Conservation (phyloP, 2,329 filamentous ascomycete species). For the Colletotrichum lini region DNA sequence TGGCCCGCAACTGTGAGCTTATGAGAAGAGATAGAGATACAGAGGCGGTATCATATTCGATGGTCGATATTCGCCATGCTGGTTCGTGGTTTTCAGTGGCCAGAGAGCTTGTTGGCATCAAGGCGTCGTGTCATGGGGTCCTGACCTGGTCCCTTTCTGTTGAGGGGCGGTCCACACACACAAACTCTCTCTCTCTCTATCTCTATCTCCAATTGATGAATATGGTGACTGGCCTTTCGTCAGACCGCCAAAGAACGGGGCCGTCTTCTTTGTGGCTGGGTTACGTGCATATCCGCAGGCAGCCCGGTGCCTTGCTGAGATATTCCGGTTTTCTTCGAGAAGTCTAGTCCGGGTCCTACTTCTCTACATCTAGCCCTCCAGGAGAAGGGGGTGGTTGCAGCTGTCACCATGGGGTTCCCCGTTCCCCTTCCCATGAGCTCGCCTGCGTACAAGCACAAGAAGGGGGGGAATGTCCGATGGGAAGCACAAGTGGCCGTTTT, state of each 20-base stretch:
- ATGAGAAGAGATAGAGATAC: too few relatives aligned
- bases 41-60: neutral
- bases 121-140: neutral
- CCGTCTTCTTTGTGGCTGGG: constrained; percentile 48
- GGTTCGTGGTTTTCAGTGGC: neutral
- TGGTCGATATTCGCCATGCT: constrained; percentile 17
- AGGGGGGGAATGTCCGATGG: constrained; percentile 37
- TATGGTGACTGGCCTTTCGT: constrained; percentile 21
- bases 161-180: too few relatives aligned
- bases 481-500: constrained; percentile 32
- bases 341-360: constrained; percentile 46
- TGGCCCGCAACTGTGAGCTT: constrained; percentile 53
- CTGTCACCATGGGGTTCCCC: constrained; percentile 56
- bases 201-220: constrained; percentile 22
- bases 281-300: constrained; percentile 53
- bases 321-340: constrained; percentile 59
- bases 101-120: constrained; percentile 4
- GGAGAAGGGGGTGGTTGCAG: constrained; percentile 55
- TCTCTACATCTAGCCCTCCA: constrained; percentile 46
- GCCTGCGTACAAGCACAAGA: constrained; percentile 56
- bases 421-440: constrained; percentile 54
- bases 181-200: neutral
- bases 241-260: constrained; percentile 43
- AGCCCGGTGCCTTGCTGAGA: constrained; percentile 45
- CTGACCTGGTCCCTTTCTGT: neutral